Evolutionary conservation across 2,329 filamentous ascomycete species (phyloP), one percentile per base, ranked within the genome.

Genomic region (Ophiostoma ulmi): DNA sequence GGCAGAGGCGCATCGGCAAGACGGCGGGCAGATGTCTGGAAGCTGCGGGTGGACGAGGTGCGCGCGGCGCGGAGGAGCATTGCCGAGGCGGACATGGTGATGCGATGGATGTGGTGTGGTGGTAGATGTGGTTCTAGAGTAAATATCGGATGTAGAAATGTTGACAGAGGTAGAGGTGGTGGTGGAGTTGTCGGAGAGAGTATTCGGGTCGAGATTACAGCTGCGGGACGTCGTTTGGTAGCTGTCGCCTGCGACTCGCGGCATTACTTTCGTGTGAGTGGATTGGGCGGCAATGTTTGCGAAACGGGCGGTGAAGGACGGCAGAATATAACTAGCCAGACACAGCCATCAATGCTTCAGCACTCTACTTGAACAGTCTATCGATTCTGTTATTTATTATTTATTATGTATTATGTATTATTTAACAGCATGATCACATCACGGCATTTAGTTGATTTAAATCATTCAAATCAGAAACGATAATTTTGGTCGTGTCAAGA

Each of bases 1-100:
- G 85, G 85, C 72, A 88, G 80, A 48, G 84, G 81, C 58, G 80
- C 81, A 73, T 79, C 83, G 76, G 81, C 80, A 76, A 80, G 81
- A 73, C 78, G 76, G 70, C 78, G 78, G 26, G 81, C 74, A 52
- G 85, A 85, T 67, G 83, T 84, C 81, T 83, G 82, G 78, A 88
- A 87, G 77, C 75, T 77, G 71, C 82, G 81, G 69, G 76, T 75
- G 78, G 72, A 31, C 36, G 48, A 64, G n/a, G 52, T 72, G 76
- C 75, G 74, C 77, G 79, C 79, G 52, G 78, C 76, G 67, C 76
- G 74, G 68, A 81, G 76, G 68, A 85, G 74, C 69, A 83, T 76
- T 38, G 67, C 67, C 81, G 81, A 81, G 75, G 84, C 81, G 72
- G 81, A 78, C 84, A 86, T 86, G 4, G 55, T 69, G 63, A 7